Evolutionary conservation across 306 rosid species (phyloP).

Genomic region (Urtica urens): DNA sequence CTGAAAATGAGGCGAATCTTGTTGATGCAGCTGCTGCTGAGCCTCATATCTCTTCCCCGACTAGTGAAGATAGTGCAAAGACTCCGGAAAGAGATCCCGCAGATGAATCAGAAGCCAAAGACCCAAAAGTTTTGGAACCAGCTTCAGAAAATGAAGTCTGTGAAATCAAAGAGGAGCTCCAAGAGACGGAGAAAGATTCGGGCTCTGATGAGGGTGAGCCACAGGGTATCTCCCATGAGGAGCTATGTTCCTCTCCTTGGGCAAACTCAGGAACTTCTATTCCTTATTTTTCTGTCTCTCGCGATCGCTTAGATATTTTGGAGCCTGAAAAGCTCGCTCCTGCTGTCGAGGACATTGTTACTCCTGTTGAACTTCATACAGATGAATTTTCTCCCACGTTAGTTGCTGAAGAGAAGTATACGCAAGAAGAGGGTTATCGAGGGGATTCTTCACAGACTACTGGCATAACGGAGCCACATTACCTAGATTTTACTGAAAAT

Average conservation of each 20-base stretch:
- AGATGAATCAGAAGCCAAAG: slow-evolving; percentile 27
- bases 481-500: slow-evolving; percentile 18
- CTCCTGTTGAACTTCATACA: slow-evolving; percentile 23
- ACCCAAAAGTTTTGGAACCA: slow-evolving; percentile 22
- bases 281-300: slow-evolving; percentile 14
- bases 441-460: slow-evolving; percentile 14
- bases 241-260: slow-evolving; percentile 25
- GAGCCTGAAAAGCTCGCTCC: slow-evolving; percentile 6
- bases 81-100: slow-evolving; percentile 26
- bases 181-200: slow-evolving; percentile 24
- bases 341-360: slow-evolving; percentile 16
- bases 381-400: slow-evolving; percentile 27
- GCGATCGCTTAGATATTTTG: slow-evolving; percentile 18
- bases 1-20: slow-evolving; percentile 22
- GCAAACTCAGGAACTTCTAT: slow-evolving; percentile 24
- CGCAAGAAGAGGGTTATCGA: slow-evolving; percentile 12
- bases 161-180: slow-evolving; percentile 25
- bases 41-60: slow-evolving; percentile 20
- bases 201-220: slow-evolving; percentile 20
- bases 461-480: slow-evolving; percentile 20
- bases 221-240: slow-evolving; percentile 19
- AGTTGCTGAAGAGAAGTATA: slow-evolving; percentile 15
- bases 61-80: slow-evolving; percentile 22
- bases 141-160: slow-evolving; percentile 23
- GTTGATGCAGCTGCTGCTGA: slow-evolving; percentile 26